These are phyloP conservation scores for Viola odorata DNA, from an alignment of 345 rosid genomes.

Conservation along the genomic window DNA sequence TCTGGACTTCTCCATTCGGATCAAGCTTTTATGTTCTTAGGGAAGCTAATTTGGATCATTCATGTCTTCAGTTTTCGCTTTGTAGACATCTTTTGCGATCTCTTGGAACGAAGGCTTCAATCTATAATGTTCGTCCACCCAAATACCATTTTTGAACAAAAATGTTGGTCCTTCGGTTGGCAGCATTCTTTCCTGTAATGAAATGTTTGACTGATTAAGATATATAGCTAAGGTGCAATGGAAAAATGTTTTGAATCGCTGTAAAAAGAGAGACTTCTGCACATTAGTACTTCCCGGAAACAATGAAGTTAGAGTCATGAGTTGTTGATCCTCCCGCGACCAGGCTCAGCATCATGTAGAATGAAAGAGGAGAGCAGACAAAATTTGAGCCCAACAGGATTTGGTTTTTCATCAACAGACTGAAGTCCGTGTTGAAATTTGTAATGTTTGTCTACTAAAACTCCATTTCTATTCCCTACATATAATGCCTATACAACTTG, in stretches of 20 bases:
- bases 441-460: neutral
- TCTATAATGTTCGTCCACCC: conserved; percentile 7
- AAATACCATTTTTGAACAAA: conserved; percentile 14
- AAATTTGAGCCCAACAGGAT: conserved; percentile 10
- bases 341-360: conserved; percentile 17
- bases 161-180: neutral
- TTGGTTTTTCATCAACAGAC: conserved; percentile 8
- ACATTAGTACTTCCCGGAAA: too few species aligned
- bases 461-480: too few species aligned
- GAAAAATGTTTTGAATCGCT: too few species aligned
- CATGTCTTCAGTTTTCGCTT: conserved; percentile 9
- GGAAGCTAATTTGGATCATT: too few species aligned
- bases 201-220: too few species aligned
- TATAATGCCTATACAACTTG: too few species aligned
- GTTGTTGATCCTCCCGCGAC: conserved; percentile 16
- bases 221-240: too few species aligned
- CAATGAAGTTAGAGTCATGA: too few species aligned
- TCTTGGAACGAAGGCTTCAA: conserved; percentile 15
- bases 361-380: conserved; percentile 20
- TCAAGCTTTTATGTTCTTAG: too few species aligned
- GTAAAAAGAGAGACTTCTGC: too few species aligned
- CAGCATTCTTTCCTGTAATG: too few species aligned
- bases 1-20: too few species aligned
- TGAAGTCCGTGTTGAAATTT: conserved; percentile 1
- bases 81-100: conserved; percentile 1